phyloP scores from a whole-genome alignment of 148 eudicot species.

The Fallopia convolvulus region DNA sequence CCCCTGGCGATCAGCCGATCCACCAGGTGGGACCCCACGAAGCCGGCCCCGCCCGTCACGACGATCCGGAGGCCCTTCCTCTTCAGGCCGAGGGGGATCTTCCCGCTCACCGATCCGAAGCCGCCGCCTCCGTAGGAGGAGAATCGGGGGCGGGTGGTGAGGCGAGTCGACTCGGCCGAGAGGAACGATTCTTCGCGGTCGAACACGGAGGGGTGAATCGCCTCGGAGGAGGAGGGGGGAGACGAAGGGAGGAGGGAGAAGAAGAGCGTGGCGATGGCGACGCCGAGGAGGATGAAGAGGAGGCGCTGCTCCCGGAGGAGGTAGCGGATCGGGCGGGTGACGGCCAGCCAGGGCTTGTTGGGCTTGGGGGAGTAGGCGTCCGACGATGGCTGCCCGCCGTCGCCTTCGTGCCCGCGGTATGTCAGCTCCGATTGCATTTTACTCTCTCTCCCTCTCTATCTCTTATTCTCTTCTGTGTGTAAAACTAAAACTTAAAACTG shows the following conservation, averaged over 20 bases:
- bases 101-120: slow-evolving; percentile 42
- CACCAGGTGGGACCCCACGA: slow-evolving; percentile 89
- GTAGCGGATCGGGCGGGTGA: slow-evolving; percentile 57
- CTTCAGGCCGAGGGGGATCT: slow-evolving; percentile 69
- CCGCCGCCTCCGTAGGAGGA: background rate
- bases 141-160: slow-evolving; percentile 17
- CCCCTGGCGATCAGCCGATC: slow-evolving; percentile 75
- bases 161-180: slow-evolving; percentile 26
- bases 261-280: slow-evolving; percentile 51
- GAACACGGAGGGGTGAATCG: slow-evolving; percentile 9
- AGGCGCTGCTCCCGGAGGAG: slow-evolving; percentile 72
- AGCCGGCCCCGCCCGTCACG: slow-evolving; percentile 96
- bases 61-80: slow-evolving; percentile 71
- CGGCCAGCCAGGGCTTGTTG: slow-evolving; percentile 47
- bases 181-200: slow-evolving; percentile 19
- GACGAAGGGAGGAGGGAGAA: slow-evolving; percentile 44
- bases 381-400: slow-evolving; percentile 1
- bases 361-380: slow-evolving; percentile 69
- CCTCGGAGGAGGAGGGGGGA: slow-evolving; percentile 9
- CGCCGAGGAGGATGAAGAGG: slow-evolving; percentile 64
- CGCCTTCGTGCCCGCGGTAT: slow-evolving; percentile 29
- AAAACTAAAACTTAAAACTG: too few relatives aligned
- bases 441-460: background rate
- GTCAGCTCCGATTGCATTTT: slow-evolving; percentile 54
- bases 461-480: too few relatives aligned